These are phyloP conservation scores for Cutaneotrichosporon sp. DNA, from an alignment of 1,284 basidiomycete genomes.

Conservation along the genomic window DNA sequence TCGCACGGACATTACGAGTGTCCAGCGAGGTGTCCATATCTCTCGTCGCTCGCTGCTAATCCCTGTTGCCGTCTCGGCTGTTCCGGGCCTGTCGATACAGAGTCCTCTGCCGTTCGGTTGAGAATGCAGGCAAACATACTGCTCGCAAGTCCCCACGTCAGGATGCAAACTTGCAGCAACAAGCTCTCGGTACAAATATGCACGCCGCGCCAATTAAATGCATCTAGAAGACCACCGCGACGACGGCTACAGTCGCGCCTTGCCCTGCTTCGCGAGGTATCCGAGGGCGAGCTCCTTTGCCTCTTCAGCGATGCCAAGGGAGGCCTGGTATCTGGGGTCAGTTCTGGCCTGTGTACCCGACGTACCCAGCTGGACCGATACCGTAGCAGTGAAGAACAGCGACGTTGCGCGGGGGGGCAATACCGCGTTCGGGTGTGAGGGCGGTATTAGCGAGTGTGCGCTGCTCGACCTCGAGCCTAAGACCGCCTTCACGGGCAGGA, in stretches of 20 bases:
- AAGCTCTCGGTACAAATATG: too few relatives aligned
- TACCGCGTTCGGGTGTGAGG: conserved; percentile 38
- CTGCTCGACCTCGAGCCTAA: conserved; percentile 61
- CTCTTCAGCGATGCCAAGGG: conserved; percentile 44
- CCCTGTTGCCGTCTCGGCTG: too few relatives aligned
- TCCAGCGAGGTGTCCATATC: too few relatives aligned
- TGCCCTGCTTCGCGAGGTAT: conserved; percentile 8
- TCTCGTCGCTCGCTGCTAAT: too few relatives aligned
- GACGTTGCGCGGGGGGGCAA: conserved; percentile 50
- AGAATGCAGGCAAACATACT: too few relatives aligned
- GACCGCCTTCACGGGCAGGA: conserved; percentile 61
- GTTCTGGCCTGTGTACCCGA: neutral
- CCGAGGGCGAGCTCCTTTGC: conserved; percentile 31
- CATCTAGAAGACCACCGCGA: too few relatives aligned
- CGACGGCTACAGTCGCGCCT: conserved; percentile 4
- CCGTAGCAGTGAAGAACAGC: conserved; percentile 67
- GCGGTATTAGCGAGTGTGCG: conserved; percentile 60
- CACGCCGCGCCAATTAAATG: too few relatives aligned
- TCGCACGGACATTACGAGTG: too few relatives aligned
- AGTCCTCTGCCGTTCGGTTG: too few relatives aligned
- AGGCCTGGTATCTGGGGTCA: conserved; percentile 39
- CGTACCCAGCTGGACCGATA: conserved; percentile 47
- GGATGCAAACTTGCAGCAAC: too few relatives aligned
- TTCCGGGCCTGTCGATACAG: too few relatives aligned
- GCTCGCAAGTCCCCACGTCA: too few relatives aligned